A percentile compares a stretch with the other conserved stretches of the same genome.
These are phyloP conservation scores for Udeniomyces megalosporus DNA, from an alignment of 768 basidiomycete genomes.

Conservation along the genomic window DNA sequence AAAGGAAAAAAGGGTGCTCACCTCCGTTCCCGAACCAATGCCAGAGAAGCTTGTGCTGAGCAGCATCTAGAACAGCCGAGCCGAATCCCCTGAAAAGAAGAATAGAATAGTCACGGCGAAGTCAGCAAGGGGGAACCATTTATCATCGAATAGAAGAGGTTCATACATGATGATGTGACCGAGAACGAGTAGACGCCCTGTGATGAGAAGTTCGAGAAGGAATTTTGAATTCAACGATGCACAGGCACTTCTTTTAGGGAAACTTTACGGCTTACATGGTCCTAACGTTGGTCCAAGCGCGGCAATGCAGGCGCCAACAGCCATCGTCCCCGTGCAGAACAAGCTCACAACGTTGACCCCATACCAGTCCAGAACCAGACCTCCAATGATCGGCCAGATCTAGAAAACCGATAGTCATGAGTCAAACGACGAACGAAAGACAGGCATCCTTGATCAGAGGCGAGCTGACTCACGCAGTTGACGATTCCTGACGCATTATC, in stretches of 20 bases:
- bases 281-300: neutral
- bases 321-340: neutral
- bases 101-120: no score
- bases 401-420: no score
- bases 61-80: neutral
- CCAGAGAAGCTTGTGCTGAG: neutral
- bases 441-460: neutral
- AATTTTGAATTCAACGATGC: no score
- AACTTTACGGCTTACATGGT: no score
- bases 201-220: no score
- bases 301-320: neutral
- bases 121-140: no score
- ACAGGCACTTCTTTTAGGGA: no score
- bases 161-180: slow-evolving; percentile 1
- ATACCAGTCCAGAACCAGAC: slow-evolving; percentile 1
- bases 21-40: neutral
- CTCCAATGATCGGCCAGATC: slow-evolving; percentile 6
- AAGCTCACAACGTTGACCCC: neutral
- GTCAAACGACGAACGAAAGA: neutral
- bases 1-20: neutral
- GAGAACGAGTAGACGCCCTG: slow-evolving; percentile 1
- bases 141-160: neutral
- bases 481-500: neutral
- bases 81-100: neutral
- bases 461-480: neutral